Conservation (phyloP, 2,329 filamentous ascomycete genomes). For the Aquanectria penicillioides region DNA sequence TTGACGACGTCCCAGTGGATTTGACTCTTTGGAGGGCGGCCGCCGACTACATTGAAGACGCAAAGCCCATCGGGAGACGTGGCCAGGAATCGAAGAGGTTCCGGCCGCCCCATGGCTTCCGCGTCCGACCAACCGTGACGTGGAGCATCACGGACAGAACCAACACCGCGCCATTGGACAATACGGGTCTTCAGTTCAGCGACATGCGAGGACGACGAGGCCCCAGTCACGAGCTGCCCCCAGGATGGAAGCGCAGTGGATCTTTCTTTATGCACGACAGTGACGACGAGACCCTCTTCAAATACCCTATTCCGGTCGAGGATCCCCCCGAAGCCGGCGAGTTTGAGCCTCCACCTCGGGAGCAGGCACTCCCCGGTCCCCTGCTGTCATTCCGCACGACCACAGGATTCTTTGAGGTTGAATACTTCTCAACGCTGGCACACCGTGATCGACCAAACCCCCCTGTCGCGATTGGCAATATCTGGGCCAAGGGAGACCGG, state of each 20-base stretch:
- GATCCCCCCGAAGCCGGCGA: constrained; percentile 44
- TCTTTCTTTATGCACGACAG: constrained; percentile 52
- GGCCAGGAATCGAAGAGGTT: constrained; percentile 48
- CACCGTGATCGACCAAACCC: constrained; percentile 50
- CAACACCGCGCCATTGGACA: constrained; percentile 47
- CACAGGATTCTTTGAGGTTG: constrained; percentile 52
- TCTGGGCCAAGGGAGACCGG: constrained; percentile 48
- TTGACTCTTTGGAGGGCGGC: constrained; percentile 54
- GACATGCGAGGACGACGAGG: constrained; percentile 49
- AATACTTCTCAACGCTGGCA: constrained; percentile 49
- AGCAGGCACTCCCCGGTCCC: constrained; percentile 49
- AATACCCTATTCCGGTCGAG: constrained; percentile 54
- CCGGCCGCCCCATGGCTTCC: constrained; percentile 50
- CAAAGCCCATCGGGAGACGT: constrained; percentile 41
- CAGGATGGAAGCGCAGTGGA: constrained; percentile 52
- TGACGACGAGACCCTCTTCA: constrained; percentile 51
- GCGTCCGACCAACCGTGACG: constrained; percentile 49
- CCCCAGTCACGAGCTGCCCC: constrained; percentile 45
- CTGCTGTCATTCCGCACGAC: constrained; percentile 53
- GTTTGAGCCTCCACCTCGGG: constrained; percentile 43
- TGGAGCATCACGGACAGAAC: constrained; percentile 54
- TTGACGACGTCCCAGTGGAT: constrained; percentile 55
- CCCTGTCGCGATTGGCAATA: constrained; percentile 54
- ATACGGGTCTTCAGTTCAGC: constrained; percentile 51
- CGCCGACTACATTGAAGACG: constrained; percentile 55